A percentile compares a stretch with the other conserved stretches of the same genome.
These are phyloP conservation scores for Herpetomonas tarakana DNA, from an alignment of 208 protist species.

Conservation along the genomic window DNA sequence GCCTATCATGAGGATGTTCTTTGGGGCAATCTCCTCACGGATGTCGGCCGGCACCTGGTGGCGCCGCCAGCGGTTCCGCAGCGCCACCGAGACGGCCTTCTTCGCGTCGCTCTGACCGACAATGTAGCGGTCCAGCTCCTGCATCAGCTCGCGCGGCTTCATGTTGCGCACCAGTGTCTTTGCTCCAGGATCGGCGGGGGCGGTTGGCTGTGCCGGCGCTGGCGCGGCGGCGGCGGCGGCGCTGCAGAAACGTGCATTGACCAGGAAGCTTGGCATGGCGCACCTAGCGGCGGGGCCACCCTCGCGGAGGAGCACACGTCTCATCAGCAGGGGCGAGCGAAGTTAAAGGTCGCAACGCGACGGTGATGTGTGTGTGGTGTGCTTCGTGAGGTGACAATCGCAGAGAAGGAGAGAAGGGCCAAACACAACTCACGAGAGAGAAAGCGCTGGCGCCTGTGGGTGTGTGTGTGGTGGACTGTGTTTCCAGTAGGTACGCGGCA, in stretches of 20 bases:
- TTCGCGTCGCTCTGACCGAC: slow-evolving; percentile 97
- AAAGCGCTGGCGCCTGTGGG: too few species aligned
- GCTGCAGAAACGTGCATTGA: slow-evolving; percentile 34
- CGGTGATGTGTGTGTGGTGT: neutral
- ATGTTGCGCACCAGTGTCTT: slow-evolving; percentile 83
- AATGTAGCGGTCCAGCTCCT: slow-evolving; percentile 96
- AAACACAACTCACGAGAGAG: too few species aligned
- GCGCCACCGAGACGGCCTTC: slow-evolving; percentile 94
- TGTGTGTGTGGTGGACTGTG: too few species aligned
- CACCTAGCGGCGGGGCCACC: neutral
- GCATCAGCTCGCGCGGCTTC: slow-evolving; percentile 92
- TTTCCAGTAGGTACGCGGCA: too few species aligned
- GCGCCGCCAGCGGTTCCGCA: slow-evolving; percentile 94
- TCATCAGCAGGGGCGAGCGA: neutral
- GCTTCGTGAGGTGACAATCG: too few species aligned
- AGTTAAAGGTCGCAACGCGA: neutral
- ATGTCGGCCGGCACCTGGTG: slow-evolving; percentile 90
- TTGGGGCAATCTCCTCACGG: slow-evolving; percentile 91
- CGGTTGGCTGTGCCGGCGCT: slow-evolving; percentile 17
- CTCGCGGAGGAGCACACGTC: slow-evolving; percentile 1
- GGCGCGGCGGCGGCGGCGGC: slow-evolving; percentile 45
- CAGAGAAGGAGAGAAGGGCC: too few species aligned
- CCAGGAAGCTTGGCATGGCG: slow-evolving; percentile 8
- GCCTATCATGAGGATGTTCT: slow-evolving; percentile 96
- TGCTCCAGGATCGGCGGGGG: slow-evolving; percentile 9